Percentiles rank a stretch among this genome's conserved stretches.
Evolutionary conservation across 805 yeast species (phyloP).

Genomic region (Phaffomyces antillensis): DNA sequence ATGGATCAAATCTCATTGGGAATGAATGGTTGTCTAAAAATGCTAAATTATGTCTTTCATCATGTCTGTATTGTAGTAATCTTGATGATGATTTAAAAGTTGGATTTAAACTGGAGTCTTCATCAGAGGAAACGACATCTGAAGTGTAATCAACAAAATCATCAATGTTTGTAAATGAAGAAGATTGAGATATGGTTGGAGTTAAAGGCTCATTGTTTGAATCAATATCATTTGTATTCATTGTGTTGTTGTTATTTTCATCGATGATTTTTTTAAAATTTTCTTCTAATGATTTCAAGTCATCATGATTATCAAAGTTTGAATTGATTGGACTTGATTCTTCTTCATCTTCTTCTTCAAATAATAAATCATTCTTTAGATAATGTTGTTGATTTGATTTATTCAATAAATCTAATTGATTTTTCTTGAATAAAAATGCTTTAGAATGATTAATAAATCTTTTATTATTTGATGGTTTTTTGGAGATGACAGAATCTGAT

Average conservation of each 20-base stretch:
- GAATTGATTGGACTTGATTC: slow-evolving; percentile 9
- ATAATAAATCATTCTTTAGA: slow-evolving; percentile 12
- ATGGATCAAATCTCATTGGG: slow-evolving; percentile 23
- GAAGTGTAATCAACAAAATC: slow-evolving; percentile 16
- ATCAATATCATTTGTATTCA: slow-evolving; percentile 2
- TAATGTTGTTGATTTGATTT: slow-evolving; percentile 6
- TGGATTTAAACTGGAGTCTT: slow-evolving; percentile 5
- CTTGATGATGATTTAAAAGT: slow-evolving; percentile 8
- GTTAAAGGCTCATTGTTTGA: neutral
- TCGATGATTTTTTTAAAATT: slow-evolving; percentile 22
- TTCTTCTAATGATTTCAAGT: slow-evolving; percentile 22
- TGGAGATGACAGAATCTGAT: slow-evolving; percentile 7
- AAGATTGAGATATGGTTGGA: neutral
- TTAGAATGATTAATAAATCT: slow-evolving; percentile 8
- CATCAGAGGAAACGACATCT: slow-evolving; percentile 13
- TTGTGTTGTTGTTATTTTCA: slow-evolving; percentile 14
- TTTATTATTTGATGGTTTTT: slow-evolving; percentile 2
- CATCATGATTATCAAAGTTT: slow-evolving; percentile 7
- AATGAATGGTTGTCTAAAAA: slow-evolving; percentile 24
- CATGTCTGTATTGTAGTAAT: slow-evolving; percentile 22
- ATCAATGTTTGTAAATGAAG: slow-evolving; percentile 7
- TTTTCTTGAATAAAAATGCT: slow-evolving; percentile 3
- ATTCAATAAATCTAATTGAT: slow-evolving; percentile 4
- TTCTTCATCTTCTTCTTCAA: slow-evolving; percentile 12
- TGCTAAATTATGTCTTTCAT: slow-evolving; percentile 24